Base-by-base conservation (phyloP, 345 rosid species). In the Fremontodendron californicum region DNA sequence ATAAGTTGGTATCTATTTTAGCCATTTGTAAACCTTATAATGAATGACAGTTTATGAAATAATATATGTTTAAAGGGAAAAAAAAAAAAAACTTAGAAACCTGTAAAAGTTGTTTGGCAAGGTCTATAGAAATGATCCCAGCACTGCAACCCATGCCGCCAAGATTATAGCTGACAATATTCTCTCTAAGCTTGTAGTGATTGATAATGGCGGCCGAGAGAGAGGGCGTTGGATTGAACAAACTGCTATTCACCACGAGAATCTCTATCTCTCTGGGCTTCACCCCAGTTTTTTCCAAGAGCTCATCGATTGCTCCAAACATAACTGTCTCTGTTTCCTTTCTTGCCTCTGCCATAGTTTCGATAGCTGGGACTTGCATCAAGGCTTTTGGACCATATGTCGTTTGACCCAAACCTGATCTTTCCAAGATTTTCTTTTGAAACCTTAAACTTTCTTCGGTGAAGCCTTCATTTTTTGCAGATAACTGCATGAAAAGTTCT, bases 301-400 rank as follows among this genome's bases (percentile, higher is more conserved):
- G 84, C 74, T 77, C 80, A 25, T 88, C 88, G 58, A 52, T 52
- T 6, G 10, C 58, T 52, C 58, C 58, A n/a, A 88, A 82, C 78
- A 88, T 86, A 29, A 82, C 82, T 5, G 74, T 52, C 79, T 87
- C 90, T 0, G 87, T 75, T 57, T 86, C 91, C 75, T 71, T 82
- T 75, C 91, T 80, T 0, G 87, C 88, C 76, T 82, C 88, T 1
- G 18, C 58, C 86, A 85, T 78, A 49, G 80, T 73, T 19, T 73
- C 0, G 27, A 55, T 42, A 0, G 6, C 1, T 23, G 75, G 80
- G 0, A 81, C 29, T 75, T 84, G 82, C 86, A 87, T 68, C 84
- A 84, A 86, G n/a, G 88, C 94, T 42, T 92, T 90, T 9, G 98
- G 97, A 31, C 85, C 84, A 82, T 92, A 94, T 0, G 98, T 94